Conservation (phyloP, 352 stramenopile species). For the Phytophthora fragariaefolia region DNA sequence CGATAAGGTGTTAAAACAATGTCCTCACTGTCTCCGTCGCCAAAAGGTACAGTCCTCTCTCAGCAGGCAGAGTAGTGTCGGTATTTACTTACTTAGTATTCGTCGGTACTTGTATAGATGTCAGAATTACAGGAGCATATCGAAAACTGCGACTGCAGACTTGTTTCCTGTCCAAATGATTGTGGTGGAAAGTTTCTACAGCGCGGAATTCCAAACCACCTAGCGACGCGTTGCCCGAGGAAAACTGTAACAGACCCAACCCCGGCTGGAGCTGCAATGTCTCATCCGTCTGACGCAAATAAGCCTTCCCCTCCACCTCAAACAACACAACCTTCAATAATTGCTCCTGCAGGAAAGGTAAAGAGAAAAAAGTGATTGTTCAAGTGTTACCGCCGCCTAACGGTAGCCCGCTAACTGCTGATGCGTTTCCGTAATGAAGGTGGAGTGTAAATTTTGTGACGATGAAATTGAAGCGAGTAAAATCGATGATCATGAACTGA, state of each 20-base stretch:
- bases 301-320: constrained; percentile 13
- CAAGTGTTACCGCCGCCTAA: background rate
- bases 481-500: constrained; percentile 72
- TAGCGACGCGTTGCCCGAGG: constrained; percentile 75
- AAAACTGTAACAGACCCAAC: constrained; percentile 14
- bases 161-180: constrained; percentile 78
- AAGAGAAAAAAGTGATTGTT: background rate
- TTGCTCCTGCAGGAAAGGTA: constrained; percentile 21
- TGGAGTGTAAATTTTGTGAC: constrained; percentile 85
- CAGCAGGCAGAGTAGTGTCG: background rate
- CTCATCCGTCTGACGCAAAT: constrained; percentile 14
- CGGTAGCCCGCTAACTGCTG: background rate
- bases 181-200: constrained; percentile 85
- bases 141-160: constrained; percentile 80
- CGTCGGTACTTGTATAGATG: constrained; percentile 39
- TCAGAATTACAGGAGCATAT: constrained; percentile 83
- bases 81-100: background rate
- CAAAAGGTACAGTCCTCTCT: constrained; percentile 61
- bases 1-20: constrained; percentile 86
- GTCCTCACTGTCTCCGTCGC: constrained; percentile 77
- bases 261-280: constrained; percentile 1
- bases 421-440: constrained; percentile 22
- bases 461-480: constrained; percentile 60
- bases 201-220: constrained; percentile 74
- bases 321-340: background rate